These are phyloP conservation scores for Rhazya stricta DNA, from an alignment of 257 asterid species.

Conservation along the genomic window DNA sequence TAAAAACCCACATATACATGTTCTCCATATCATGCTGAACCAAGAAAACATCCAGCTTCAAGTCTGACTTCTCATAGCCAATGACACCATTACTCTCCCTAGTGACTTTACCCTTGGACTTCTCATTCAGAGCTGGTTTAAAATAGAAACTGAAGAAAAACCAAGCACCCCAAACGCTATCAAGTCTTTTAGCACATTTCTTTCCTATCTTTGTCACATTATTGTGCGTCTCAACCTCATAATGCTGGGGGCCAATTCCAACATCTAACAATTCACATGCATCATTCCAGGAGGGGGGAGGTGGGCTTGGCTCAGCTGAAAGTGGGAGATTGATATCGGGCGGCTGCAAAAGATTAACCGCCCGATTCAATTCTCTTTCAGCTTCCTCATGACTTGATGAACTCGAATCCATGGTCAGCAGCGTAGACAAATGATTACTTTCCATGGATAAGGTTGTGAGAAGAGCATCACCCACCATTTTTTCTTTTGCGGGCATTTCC, in stretches of 20 bases:
- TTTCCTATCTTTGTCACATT: constrained; percentile 34
- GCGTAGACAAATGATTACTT: constrained; percentile 40
- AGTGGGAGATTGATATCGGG: constrained; percentile 50
- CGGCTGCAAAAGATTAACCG: constrained; percentile 36
- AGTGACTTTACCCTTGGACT: constrained; percentile 28
- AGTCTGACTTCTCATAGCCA: constrained; percentile 39
- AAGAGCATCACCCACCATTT: constrained; percentile 46
- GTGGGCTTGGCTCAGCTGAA: constrained; percentile 41
- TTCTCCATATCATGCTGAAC: constrained; percentile 56
- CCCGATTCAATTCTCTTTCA: constrained; percentile 39
- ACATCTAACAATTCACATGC: constrained; percentile 36
- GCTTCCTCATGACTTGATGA: constrained; percentile 39
- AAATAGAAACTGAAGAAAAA: constrained; percentile 46
- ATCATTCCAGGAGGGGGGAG: constrained; percentile 34
- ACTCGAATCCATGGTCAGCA: constrained; percentile 44
- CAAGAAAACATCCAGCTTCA: constrained; percentile 42
- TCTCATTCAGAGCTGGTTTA: constrained; percentile 41
- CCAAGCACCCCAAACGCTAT: constrained; percentile 55
- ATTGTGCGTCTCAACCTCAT: constrained; percentile 32
- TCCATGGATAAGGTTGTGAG: constrained; percentile 44
- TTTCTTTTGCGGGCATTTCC: constrained; percentile 35
- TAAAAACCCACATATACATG: constrained; percentile 54
- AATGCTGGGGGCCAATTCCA: constrained; percentile 37
- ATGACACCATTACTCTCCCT: constrained; percentile 27
- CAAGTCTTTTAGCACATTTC: constrained; percentile 45